Evolutionary conservation across 345 rosid species (phyloP).

Genomic region (Heritiera fomes): DNA sequence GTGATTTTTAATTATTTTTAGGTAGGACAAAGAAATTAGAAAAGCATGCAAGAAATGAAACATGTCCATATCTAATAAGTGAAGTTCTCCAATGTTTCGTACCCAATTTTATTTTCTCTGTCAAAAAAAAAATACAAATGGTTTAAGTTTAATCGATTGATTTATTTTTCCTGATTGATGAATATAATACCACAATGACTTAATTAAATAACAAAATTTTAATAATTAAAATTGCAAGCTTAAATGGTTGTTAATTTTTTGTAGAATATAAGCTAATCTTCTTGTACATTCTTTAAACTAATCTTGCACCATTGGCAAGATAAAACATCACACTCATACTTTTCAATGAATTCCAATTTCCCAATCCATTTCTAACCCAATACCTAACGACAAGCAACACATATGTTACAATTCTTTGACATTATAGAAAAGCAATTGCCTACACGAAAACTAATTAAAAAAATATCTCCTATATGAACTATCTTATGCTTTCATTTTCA

Average conservation of each 20-base stretch:
- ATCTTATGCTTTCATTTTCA: background rate
- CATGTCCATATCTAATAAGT: background rate
- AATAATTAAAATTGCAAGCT: background rate
- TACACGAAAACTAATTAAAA: background rate
- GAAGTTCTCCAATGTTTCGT: background rate
- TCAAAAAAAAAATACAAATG: too few relatives aligned
- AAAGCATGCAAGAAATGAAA: background rate
- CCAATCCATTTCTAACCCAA: background rate
- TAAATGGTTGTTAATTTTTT: background rate
- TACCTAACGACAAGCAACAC: background rate
- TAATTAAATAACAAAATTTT: background rate
- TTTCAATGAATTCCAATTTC: background rate
- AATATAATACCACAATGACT: background rate
- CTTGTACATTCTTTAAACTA: background rate
- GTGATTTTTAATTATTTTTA: background rate
- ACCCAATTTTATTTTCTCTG: background rate
- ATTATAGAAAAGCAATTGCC: background rate
- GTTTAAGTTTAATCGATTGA: too few relatives aligned
- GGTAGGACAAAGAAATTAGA: background rate
- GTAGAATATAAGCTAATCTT: background rate
- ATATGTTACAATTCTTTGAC: background rate
- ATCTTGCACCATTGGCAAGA: background rate
- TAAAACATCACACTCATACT: background rate
- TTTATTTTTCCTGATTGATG: too few relatives aligned
- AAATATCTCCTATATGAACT: background rate